Evolutionary conservation across 2,329 filamentous ascomycete genomes (phyloP).

Genomic region (Aspergillus sp.): DNA sequence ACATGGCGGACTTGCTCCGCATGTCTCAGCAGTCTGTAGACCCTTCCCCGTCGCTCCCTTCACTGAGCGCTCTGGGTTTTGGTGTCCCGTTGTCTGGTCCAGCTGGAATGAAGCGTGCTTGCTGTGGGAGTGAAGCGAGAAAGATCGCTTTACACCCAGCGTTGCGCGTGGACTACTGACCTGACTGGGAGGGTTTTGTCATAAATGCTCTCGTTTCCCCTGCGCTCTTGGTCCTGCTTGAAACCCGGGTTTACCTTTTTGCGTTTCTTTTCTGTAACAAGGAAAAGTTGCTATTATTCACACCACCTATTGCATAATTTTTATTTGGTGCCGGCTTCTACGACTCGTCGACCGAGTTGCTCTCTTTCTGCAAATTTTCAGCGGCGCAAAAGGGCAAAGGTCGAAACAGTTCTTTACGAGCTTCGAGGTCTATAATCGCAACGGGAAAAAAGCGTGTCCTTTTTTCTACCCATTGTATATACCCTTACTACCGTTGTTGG

Average conservation of each 20-base stretch:
- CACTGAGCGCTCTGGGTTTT: constrained; percentile 22
- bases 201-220: constrained; percentile 4
- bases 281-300: constrained; percentile 19
- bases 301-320: constrained; percentile 18
- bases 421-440: constrained; percentile 18
- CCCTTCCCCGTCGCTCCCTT: constrained; percentile 15
- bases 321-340: constrained; percentile 7
- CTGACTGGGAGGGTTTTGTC: constrained; percentile 10
- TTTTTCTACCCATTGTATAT: constrained; percentile 29
- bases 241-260: constrained; percentile 7
- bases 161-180: constrained; percentile 33
- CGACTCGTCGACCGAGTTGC: constrained; percentile 22
- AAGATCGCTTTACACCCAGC: constrained; percentile 37
- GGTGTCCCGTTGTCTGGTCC: constrained; percentile 33
- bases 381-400: constrained; percentile 16
- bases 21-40: constrained; percentile 23
- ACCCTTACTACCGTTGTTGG: constrained; percentile 27
- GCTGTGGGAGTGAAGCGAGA: constrained; percentile 40
- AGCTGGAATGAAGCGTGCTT: constrained; percentile 42
- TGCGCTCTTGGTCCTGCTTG: constrained; percentile 6
- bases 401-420: constrained; percentile 23
- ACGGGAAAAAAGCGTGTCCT: constrained; percentile 27
- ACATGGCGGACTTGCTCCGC: constrained; percentile 34
- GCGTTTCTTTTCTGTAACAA: constrained; percentile 25
- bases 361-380: constrained; percentile 16